Evolutionary conservation across 2,329 filamentous ascomycete genomes (phyloP).

Genomic region (Monosporascus sp.): DNA sequence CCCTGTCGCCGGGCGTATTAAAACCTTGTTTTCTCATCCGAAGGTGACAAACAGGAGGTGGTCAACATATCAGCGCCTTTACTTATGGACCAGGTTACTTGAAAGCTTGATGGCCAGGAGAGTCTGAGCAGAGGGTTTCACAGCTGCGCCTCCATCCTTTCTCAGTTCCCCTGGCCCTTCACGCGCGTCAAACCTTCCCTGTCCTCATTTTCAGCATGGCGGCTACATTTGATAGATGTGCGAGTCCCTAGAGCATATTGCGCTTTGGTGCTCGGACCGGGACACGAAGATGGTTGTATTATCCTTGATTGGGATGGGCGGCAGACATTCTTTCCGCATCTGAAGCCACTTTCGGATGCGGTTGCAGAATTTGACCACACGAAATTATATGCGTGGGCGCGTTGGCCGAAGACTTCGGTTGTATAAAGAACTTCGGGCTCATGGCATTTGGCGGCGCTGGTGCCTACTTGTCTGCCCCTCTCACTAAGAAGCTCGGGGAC

Average conservation of each 20-base stretch:
- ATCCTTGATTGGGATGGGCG: conserved; percentile 34
- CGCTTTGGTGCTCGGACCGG: conserved; percentile 47
- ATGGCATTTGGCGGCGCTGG: conserved; percentile 57
- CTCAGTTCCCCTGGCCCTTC: neutral
- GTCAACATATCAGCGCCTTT: neutral
- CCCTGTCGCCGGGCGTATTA: neutral
- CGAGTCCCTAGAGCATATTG: conserved; percentile 43
- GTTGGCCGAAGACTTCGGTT: conserved; percentile 47
- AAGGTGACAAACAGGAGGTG: neutral
- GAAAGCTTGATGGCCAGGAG: neutral
- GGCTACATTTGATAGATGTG: conserved; percentile 43
- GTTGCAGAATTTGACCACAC: conserved; percentile 41
- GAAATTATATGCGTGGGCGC: conserved; percentile 45
- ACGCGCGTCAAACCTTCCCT: conserved; percentile 28
- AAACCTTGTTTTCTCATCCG: neutral
- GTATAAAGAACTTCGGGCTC: conserved; percentile 44
- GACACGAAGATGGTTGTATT: conserved; percentile 45
- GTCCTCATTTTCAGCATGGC: conserved; percentile 52
- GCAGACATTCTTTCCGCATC: conserved; percentile 53
- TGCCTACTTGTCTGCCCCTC: conserved; percentile 48
- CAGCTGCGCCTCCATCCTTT: neutral
- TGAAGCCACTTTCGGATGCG: conserved; percentile 39
- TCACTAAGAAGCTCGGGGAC: conserved; percentile 40
- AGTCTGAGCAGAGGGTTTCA: too few species aligned
- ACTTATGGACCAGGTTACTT: neutral